Percentiles rank a stretch among this genome's conserved stretches.
Conservation (phyloP, 306 rosid species). For the Fragaria iinumae region DNA sequence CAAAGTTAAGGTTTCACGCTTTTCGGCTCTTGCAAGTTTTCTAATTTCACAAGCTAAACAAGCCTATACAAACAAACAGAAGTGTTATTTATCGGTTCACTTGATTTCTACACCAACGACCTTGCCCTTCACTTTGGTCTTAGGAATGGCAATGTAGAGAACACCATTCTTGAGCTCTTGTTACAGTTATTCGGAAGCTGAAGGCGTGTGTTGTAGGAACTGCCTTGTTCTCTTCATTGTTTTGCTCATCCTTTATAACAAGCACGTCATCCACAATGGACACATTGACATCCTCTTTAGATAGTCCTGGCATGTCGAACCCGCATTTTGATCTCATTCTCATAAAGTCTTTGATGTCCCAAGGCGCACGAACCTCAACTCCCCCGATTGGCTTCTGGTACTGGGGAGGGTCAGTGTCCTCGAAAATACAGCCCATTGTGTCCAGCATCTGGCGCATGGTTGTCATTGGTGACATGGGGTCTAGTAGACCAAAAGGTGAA, state of each 20-base stretch:
- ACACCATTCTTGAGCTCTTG: slow-evolving; percentile 77
- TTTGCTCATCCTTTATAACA: slow-evolving; percentile 26
- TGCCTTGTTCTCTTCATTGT: neutral
- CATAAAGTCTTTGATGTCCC: slow-evolving; percentile 69
- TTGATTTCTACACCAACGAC: slow-evolving; percentile 23
- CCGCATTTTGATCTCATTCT: slow-evolving; percentile 62
- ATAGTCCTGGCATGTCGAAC: slow-evolving; percentile 84
- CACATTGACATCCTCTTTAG: slow-evolving; percentile 67
- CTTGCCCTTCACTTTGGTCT: slow-evolving; percentile 64
- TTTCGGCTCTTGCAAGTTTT: no score
- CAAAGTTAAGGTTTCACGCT: no score
- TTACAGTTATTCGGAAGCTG: slow-evolving; percentile 63
- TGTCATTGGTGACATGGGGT: slow-evolving; percentile 74
- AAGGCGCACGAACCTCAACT: slow-evolving; percentile 55
- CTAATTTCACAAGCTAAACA: no score
- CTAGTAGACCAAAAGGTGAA: slow-evolving; percentile 62
- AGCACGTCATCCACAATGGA: neutral
- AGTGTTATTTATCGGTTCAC: no score
- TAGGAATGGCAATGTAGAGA: slow-evolving; percentile 2
- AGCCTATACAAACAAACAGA: no score
- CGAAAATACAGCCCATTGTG: slow-evolving; percentile 61
- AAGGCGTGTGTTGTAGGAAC: slow-evolving; percentile 50
- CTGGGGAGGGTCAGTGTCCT: slow-evolving; percentile 52
- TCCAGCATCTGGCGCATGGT: slow-evolving; percentile 78
- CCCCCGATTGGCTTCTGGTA: slow-evolving; percentile 29